Percentiles rank a stretch among this genome's conserved stretches.
Conservation (phyloP, 164 flowering plant genomes). For the Kalanchoe fedtschenkoi region DNA sequence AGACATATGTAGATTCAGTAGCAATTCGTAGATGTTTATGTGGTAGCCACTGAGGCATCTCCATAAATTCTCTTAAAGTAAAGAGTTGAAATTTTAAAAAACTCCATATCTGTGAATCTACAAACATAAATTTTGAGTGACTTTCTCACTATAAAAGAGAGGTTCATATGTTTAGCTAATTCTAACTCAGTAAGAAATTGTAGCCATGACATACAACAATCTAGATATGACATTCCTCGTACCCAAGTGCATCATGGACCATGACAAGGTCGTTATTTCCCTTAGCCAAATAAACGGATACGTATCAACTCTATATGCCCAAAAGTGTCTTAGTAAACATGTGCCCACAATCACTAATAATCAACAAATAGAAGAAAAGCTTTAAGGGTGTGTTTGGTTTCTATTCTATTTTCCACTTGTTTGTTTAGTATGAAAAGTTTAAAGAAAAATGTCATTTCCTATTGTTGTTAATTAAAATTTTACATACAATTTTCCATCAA, state of each 20-base stretch:
- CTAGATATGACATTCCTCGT: constrained; percentile 81
- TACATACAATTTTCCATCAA: no score
- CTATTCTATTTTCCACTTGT: no score
- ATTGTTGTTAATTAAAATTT: no score
- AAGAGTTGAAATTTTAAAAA: constrained; percentile 86
- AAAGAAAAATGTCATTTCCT: no score
- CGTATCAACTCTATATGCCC: background rate
- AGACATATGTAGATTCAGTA: constrained; percentile 74
- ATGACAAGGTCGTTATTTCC: constrained; percentile 72
- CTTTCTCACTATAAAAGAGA: background rate
- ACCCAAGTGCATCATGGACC: constrained; percentile 86
- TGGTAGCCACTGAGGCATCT: constrained; percentile 94
- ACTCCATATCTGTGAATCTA: constrained; percentile 94
- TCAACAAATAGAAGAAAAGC: background rate
- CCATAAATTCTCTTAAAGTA: constrained; percentile 64
- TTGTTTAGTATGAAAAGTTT: no score
- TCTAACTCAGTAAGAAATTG: background rate
- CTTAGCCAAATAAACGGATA: constrained; percentile 22
- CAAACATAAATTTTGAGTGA: constrained; percentile 7
- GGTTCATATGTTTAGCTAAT: background rate
- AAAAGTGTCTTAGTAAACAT: background rate
- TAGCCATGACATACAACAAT: constrained; percentile 52
- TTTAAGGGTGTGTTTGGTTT: no score
- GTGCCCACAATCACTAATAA: background rate
- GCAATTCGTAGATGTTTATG: constrained; percentile 88